Evolutionary conservation across 2,329 filamentous ascomycete species (phyloP), one percentile per base, ranked within the genome.

Genomic region (Pseudocercospora vitis): DNA sequence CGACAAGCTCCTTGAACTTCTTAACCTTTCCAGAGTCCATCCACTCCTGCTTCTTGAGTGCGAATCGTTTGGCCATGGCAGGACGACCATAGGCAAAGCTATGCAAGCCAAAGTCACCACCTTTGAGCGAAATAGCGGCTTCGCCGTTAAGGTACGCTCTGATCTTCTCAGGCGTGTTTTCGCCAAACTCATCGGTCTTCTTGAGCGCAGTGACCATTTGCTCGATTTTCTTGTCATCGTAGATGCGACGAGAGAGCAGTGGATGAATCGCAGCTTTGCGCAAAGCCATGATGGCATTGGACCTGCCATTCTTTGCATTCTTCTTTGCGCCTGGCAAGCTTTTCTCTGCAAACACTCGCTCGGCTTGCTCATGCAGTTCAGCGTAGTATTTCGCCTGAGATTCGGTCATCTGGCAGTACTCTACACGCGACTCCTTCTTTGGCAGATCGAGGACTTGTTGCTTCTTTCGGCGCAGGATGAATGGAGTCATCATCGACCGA

Each of bases 381-480:
- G 85, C 76, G 71, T 97, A 97, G 0, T 95, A 83, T 6, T 80
- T 76, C 60, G 79, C 80, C 68, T 99, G 94, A 0, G 78, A 76
- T 2, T 80, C 75, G 24, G 87, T 88, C 76, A 97, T 83, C 4
- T 88, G 83, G 70, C 92, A 96, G 66, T 87, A 87, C 57, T 91
- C 84, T 1, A 96, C 85, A 3, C 84, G 83, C 55, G 85, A 84
- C 8, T 81, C 84, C 75, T 97, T 97, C 48, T 79, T 77, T 0
- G 94, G 91, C 59, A 99, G 80, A 66, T 94, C 87, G 42, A 81
- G 78, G 39, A 97, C 79, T 66, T 97, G 91, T 45, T 89, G 84
- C 75, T 99, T 99, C 74, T 94, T 92, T 6, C 94, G 83, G 58
- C 95, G 89, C 2, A 99, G 77, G 50, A 99, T 94, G 68, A 99